Conservation (phyloP, 2,329 filamentous ascomycete genomes). For the Aspergillus sp. region DNA sequence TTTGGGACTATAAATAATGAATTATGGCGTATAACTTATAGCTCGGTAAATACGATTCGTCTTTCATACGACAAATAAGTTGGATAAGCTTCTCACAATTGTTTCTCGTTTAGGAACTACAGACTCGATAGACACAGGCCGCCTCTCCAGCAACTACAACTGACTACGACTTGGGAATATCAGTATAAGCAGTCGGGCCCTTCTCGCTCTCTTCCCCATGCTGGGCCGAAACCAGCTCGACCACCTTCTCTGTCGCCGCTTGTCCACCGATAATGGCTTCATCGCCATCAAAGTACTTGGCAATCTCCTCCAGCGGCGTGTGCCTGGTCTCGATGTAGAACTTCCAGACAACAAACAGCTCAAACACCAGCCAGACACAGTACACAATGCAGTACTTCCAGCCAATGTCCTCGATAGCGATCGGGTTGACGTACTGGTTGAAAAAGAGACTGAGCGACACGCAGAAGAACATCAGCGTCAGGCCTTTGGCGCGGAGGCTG, state of each 20-base stretch:
- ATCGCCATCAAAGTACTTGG: conserved; percentile 33
- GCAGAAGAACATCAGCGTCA: conserved; percentile 39
- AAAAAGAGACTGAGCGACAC: conserved; percentile 30
- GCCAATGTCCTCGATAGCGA: conserved; percentile 30
- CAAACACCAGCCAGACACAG: conserved; percentile 32
- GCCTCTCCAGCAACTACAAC: background rate
- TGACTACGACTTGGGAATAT: background rate
- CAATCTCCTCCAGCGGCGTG: conserved; percentile 35
- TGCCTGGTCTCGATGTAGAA: conserved; percentile 36
- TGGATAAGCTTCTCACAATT: no score
- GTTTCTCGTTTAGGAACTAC: no score
- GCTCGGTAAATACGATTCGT: background rate
- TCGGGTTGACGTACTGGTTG: conserved; percentile 37
- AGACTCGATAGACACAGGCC: no score
- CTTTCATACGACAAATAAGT: no score
- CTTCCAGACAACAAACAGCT: conserved; percentile 36
- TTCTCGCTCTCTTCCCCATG: background rate
- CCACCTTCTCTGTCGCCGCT: conserved; percentile 4
- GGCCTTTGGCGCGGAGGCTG: conserved; percentile 50
- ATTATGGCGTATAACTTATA: no score
- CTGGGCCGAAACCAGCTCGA: background rate
- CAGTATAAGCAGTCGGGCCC: background rate
- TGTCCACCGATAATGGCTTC: background rate
- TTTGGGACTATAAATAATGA: background rate
- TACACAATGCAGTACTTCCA: conserved; percentile 44